Base-by-base conservation (phyloP, 2,329 filamentous ascomycete species). In the Cadophora sp. region DNA sequence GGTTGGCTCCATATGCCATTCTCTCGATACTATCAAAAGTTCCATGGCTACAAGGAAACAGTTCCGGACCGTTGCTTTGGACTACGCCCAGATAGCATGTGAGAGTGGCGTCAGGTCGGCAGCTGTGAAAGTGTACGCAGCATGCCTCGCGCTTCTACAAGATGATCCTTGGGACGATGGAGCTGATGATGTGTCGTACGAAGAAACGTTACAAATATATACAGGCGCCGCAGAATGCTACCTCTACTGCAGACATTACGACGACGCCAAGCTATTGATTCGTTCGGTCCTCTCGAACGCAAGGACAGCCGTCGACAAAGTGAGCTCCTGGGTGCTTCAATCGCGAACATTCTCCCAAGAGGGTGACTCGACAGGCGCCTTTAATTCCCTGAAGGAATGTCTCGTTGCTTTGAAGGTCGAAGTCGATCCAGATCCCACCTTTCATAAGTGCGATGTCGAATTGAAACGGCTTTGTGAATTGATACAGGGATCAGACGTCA, bases 31-130 rank as follows among this genome's bases (percentile, higher is more conserved):
- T 4, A 48, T 48, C 45, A 48, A 11, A 20, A 48, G 18, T 48
- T 48, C 45, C 18, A 48, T 48, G 45, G 45, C 45, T 20, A 11
- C 11, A 22, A 20, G 92, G 39, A 82, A 84, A 27, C 83, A 87
- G 8, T 97, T 91, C 76, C 86, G 95, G 39, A 73, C 74, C 48
- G 83, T 96, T 11, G 83, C 97, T 8, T 91, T 89, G 75, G 89
- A 93, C 64, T 92, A 92, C 71, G 95, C 93, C 1, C 89, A 91
- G 68, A 87, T 85, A 5, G 92, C 94, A 1, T 87, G 90, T 33
- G 93, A 96, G 75, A 94, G 91, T 62, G 94, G 94, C 16, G 94
- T 94, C 2, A 85, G 92, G 64, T 88, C 90, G 2, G 96, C 93
- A 2, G 93, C 93, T 0, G 86, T 93, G 8, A 93, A 91, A 77